Evolutionary conservation across 148 eudicot genomes (phyloP).

Genomic region (Vaccinium myrtillus): DNA sequence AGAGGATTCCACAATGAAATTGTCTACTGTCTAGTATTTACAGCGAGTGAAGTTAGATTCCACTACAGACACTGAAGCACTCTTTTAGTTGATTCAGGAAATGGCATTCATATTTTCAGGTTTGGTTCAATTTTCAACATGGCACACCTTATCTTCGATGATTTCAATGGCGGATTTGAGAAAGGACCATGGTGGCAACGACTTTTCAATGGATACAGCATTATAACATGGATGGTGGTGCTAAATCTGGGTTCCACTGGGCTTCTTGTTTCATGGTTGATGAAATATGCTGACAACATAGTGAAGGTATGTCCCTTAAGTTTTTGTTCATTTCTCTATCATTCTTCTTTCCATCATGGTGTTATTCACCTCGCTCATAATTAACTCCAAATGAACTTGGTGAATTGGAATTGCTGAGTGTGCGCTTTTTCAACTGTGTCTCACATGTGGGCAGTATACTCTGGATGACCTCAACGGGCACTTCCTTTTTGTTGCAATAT

Average conservation of each 20-base stretch:
- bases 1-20: not conserved
- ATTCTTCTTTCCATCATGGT: not conserved
- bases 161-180: conserved; percentile 83
- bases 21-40: not conserved
- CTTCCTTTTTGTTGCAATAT: not conserved
- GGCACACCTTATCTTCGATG: conserved; percentile 74
- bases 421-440: not conserved
- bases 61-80: not conserved
- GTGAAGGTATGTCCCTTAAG: conserved; percentile 55
- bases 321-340: not conserved
- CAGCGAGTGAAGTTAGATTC: not conserved
- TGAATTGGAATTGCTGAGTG: not conserved
- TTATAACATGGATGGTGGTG: conserved; percentile 93
- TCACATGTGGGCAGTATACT: not conserved
- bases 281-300: conserved; percentile 97
- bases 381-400: not conserved
- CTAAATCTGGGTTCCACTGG: conserved; percentile 95
- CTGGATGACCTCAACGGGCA: not conserved
- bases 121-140: conserved; percentile 90
- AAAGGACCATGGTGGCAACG: conserved; percentile 95
- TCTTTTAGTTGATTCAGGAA: not conserved
- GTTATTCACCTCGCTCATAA: not conserved
- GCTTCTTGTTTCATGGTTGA: conserved; percentile 90
- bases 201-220: conserved; percentile 76
- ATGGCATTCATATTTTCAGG: conserved; percentile 35